These are phyloP conservation scores for Chaetomiaceae sp. DNA, from an alignment of 2,329 filamentous ascomycete genomes.

Conservation along the genomic window DNA sequence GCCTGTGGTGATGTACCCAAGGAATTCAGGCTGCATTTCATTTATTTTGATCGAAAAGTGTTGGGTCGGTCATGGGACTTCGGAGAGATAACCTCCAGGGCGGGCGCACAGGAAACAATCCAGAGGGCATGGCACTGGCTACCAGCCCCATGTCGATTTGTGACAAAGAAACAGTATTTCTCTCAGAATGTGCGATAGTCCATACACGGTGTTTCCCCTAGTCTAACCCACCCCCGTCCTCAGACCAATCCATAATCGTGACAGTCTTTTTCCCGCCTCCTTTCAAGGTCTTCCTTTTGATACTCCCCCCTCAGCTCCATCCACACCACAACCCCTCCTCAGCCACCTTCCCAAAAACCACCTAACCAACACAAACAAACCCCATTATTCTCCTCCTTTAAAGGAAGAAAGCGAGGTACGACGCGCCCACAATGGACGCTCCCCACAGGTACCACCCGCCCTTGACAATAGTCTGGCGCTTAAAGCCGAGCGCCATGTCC, in stretches of 20 bases:
- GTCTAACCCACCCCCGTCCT: constrained; percentile 3
- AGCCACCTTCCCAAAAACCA: not conserved
- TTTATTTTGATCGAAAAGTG: not conserved
- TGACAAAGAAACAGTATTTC: constrained; percentile 20
- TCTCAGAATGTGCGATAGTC: constrained; percentile 10
- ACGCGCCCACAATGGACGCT: constrained; percentile 38
- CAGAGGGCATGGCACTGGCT: not conserved
- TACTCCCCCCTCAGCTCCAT: not conserved
- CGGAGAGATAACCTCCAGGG: too few species aligned
- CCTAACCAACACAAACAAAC: not conserved
- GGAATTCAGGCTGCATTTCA: too few species aligned
- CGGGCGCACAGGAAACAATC: not conserved
- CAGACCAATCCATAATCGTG: constrained; percentile 1
- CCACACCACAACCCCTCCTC: not conserved
- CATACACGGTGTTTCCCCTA: constrained; percentile 14
- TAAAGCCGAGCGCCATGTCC: constrained; percentile 49
- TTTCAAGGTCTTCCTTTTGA: not conserved
- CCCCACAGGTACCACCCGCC: constrained; percentile 46
- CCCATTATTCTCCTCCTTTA: constrained; percentile 5
- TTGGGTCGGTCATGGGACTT: too few species aligned
- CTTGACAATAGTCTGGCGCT: constrained; percentile 40
- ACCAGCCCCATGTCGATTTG: not conserved
- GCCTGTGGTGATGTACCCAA: too few species aligned
- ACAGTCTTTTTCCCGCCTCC: constrained; percentile 3
- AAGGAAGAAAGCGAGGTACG: constrained; percentile 44